Evolutionary conservation across 768 basidiomycete species (phyloP), one percentile per base, ranked within the genome.

Genomic region (Suillus tomentosus): DNA sequence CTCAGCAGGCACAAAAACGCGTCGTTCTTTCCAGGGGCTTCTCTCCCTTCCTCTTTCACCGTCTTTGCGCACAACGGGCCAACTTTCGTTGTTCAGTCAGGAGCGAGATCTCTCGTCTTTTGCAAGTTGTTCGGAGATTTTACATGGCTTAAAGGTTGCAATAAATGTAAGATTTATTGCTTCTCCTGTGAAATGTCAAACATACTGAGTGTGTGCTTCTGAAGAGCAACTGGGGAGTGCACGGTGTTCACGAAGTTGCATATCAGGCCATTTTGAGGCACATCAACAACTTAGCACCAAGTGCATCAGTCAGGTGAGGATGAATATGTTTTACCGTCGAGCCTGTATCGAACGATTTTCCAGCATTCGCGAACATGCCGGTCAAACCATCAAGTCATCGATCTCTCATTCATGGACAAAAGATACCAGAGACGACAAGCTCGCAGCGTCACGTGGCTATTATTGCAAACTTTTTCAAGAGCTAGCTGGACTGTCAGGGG

Each of bases 1-100:
- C 13, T 86, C 95, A 1, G 80, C 90, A 19, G 96, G 96, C 0
- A 96, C 96, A 3, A 90, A 91, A 71, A 99, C 95, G 0, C 86
- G 87, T 63, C 87, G 88, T 61, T 87, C 95, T 0, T 96, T 92
- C 76, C 84, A 93, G 64, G 90, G 87, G 50, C 78, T 88, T 13
- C 74, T 90, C 2, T 80, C 83, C 0, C 78, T 86, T 0, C 93
- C 93, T 1, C 73, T 94, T 47, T 82, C 85, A 0, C 74, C 82
- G 13, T 75, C 82, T 63, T 85, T 98, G 62, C 76, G 82, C 31
- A 90, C 92, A 0, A 81, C 84, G 7, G 92, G 89, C 24, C 90
- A 92, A 59, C 51, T 96, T 3, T 82, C 85, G 13, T 79, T 87
- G 2, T 95, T 90, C 73, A 88, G 87, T 17, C 79, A 87, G 19